Base-by-base conservation (phyloP, 305 asterid genomes). In the Rubia balearica region DNA sequence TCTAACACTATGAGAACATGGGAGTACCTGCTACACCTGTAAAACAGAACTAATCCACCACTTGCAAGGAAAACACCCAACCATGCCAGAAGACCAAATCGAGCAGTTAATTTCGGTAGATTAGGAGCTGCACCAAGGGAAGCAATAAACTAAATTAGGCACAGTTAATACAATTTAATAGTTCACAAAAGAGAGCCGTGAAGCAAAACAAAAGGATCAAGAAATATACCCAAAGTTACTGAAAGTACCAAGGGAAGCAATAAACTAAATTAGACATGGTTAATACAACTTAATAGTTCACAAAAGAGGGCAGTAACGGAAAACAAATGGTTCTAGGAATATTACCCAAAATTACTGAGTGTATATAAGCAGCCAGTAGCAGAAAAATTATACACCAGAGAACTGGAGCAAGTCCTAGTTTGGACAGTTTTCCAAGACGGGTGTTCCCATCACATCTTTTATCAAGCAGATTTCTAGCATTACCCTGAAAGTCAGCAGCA, bases 21-120 rank as follows among this genome's bases (percentile, higher is more conserved):
- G 69, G 22, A 78, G n/a, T 87, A 91, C 99, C 97, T 88, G 96
- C 96, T 94, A 80, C 97, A 94, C 76, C 95, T 88, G 76, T 89
- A 94, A 75, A 91, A 91, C 69, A 85, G 74, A 80, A 85, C 66
- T 71, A 89, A 79, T 1, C 8, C 1, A 62, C 80, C 63, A 19
- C 92, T 79, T 74, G 99, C 96, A 55, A 78, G 82, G 74, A 97
- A 96, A 73, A 84, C 97, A 72, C 97, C 99, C 85, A 83, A 82
- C 99, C 99, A 94, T 3, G 99, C 96, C 77, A 88, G 77, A 72
- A 91, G 84, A 71, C 90, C 93, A 67, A 88, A 78, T 72, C 90
- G 93, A 79, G 96, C 89, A 60, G 95, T 91, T 82, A 94, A 83
- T 74, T 85, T 85, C 73, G 97, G 97, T 75, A 94, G n/a, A 79